phyloP scores from a whole-genome alignment of 2,329 filamentous ascomycete genomes.

The Neocatenulostroma microsporum region DNA sequence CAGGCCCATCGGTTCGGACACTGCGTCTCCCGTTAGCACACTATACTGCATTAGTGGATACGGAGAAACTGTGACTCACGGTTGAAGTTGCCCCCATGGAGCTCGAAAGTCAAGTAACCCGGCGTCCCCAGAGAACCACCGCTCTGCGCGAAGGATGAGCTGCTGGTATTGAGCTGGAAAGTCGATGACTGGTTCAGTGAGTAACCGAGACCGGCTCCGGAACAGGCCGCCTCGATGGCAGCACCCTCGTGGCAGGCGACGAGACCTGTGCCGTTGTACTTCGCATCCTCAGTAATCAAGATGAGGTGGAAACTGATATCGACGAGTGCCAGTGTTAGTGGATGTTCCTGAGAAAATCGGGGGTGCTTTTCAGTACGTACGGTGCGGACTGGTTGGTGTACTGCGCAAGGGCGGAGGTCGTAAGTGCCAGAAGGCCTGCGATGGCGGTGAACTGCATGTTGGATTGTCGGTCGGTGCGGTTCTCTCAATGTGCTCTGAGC shows the following conservation, averaged over 20 bases:
- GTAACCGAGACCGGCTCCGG: no score
- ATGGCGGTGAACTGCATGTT: no score
- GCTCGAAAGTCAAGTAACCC: constrained; percentile 17
- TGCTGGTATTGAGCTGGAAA: constrained; percentile 19
- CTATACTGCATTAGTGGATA: constrained; percentile 1
- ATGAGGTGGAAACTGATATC: constrained; percentile 42
- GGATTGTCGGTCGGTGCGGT: no score
- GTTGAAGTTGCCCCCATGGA: constrained; percentile 27
- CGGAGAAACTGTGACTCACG: constrained; percentile 6
- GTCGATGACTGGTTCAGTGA: constrained; percentile 8
- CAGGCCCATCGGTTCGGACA: constrained; percentile 27
- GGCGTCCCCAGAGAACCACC: constrained; percentile 31
- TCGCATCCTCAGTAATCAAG: constrained; percentile 32
- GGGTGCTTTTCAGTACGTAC: no score
- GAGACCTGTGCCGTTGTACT: constrained; percentile 33
- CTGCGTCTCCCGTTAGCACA: no score
- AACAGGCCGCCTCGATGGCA: constrained; percentile 42
- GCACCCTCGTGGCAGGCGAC: constrained; percentile 42
- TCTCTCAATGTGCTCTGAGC: no score
- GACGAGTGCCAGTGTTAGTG: no score
- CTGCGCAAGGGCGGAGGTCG: no score
- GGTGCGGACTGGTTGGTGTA: no score
- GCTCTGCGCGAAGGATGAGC: no score
- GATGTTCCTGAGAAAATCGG: no score
- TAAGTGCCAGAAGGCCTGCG: no score